Conservation (phyloP, 352 stramenopile genomes). For the Globisporangium camurandrum region DNA sequence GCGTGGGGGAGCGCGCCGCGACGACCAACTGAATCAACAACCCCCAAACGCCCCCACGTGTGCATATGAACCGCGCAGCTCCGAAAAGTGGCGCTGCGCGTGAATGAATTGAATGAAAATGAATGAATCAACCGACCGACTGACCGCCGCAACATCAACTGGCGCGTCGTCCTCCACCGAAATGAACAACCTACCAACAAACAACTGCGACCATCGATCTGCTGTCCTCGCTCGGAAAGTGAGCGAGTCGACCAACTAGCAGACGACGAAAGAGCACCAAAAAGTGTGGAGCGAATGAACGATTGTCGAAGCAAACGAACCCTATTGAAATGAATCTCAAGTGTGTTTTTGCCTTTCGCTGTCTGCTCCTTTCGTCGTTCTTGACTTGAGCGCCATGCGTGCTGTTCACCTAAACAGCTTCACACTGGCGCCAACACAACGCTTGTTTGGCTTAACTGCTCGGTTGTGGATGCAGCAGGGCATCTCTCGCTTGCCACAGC, state of each 20-base stretch:
- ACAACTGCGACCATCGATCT: no score
- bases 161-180: background rate
- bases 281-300: no score
- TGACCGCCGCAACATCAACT: background rate
- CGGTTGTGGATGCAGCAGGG: conserved; percentile 1
- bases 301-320: no score
- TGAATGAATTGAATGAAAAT: conserved; percentile 4
- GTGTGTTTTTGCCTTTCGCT: conserved; percentile 4
- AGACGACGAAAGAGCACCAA: conserved; percentile 4
- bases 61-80: background rate
- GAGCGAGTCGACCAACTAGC: conserved; percentile 3
- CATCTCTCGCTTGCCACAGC: conserved; percentile 19
- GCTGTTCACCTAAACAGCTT: no score
- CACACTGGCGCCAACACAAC: no score
- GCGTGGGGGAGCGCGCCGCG: no score
- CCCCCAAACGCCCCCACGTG: background rate
- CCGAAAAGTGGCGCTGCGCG: background rate
- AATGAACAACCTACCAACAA: no score
- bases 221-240: no score
- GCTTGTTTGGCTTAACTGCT: background rate
- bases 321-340: no score
- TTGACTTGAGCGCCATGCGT: background rate
- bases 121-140: background rate
- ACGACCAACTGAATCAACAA: no score
- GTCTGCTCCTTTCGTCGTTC: background rate